Conservation (phyloP, 306 rosid genomes). For the Fragaria ananassa region DNA sequence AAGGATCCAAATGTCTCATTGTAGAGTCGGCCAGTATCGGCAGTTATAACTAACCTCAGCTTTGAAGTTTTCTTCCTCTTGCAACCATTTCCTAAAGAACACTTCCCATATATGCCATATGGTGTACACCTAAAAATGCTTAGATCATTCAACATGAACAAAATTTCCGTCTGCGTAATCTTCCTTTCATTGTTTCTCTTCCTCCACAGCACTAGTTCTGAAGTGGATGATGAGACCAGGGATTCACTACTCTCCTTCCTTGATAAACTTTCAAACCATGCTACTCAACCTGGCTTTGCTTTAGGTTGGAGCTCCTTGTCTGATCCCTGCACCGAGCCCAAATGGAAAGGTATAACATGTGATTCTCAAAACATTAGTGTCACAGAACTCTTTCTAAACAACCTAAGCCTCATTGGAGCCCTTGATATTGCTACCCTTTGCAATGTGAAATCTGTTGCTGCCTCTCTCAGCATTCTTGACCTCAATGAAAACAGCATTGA, state of each 20-base stretch:
- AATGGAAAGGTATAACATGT: constrained; percentile 56
- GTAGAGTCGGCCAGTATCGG: constrained; percentile 45
- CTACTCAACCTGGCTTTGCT: constrained; percentile 20
- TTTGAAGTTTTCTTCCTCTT: constrained; percentile 27
- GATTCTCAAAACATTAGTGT: constrained; percentile 34
- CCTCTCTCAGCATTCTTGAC: constrained; percentile 45
- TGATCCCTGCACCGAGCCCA: constrained; percentile 60
- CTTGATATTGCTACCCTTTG: constrained; percentile 54
- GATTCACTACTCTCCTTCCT: constrained; percentile 50
- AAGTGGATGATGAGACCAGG: constrained; percentile 49
- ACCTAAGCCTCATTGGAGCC: constrained; percentile 43
- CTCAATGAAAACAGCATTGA: constrained; percentile 44
- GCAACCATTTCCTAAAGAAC: constrained; percentile 21
- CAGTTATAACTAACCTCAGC: constrained; percentile 29
- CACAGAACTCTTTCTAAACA: constrained; percentile 34
- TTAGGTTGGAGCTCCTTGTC: constrained; percentile 46
- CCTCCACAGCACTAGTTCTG: constrained; percentile 32
- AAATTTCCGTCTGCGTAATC: constrained; percentile 30
- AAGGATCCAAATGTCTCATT: constrained; percentile 28
- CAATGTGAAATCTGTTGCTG: constrained; percentile 39
- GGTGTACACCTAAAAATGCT: constrained; percentile 11
- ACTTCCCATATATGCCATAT: not conserved
- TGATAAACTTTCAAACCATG: constrained; percentile 34
- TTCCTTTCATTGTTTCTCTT: constrained; percentile 37
- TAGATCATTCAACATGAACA: constrained; percentile 40